phyloP scores from a whole-genome alignment of 1,284 basidiomycete species.

The Stygiomarasmius scandens region DNA sequence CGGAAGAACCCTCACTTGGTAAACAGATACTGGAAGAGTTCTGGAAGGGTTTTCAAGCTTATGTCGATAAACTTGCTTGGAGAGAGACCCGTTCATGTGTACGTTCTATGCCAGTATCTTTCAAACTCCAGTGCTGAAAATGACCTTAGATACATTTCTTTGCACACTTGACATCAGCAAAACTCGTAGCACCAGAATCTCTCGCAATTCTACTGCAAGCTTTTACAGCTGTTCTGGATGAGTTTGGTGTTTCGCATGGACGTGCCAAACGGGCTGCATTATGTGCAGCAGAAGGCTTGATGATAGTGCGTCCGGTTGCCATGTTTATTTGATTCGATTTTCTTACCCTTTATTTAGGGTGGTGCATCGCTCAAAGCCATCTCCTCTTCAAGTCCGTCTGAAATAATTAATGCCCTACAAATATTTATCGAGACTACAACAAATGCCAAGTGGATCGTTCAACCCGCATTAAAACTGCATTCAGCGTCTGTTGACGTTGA shows the following conservation, averaged over 20 bases:
- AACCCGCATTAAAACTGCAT: slow-evolving; percentile 56
- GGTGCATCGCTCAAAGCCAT: slow-evolving; percentile 59
- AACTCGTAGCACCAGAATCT: slow-evolving; percentile 74
- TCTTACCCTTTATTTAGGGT: slow-evolving; percentile 42
- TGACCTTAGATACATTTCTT: slow-evolving; percentile 82
- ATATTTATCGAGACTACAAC: slow-evolving; percentile 63
- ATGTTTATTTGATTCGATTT: slow-evolving; percentile 1
- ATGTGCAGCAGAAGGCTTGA: slow-evolving; percentile 86
- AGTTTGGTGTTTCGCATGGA: slow-evolving; percentile 87
- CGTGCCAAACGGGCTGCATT: slow-evolving; percentile 84
- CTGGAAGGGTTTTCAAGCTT: slow-evolving; percentile 84
- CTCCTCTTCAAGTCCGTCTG: slow-evolving; percentile 51
- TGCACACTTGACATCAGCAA: slow-evolving; percentile 78
- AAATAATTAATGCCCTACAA: slow-evolving; percentile 69
- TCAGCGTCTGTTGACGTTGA: slow-evolving; percentile 45
- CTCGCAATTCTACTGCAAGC: slow-evolving; percentile 79
- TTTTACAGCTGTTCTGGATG: slow-evolving; percentile 84
- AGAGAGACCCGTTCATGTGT: slow-evolving; percentile 85
- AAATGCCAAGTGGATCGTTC: slow-evolving; percentile 62
- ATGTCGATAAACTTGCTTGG: slow-evolving; percentile 87
- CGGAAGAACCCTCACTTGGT: slow-evolving; percentile 57
- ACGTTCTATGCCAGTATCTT: slow-evolving; percentile 35
- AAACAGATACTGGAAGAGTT: slow-evolving; percentile 85
- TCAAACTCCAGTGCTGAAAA: background rate
- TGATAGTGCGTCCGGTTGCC: slow-evolving; percentile 60